Base-by-base conservation (phyloP, 805 yeast species). In the Spathaspora hagerdaliae region DNA sequence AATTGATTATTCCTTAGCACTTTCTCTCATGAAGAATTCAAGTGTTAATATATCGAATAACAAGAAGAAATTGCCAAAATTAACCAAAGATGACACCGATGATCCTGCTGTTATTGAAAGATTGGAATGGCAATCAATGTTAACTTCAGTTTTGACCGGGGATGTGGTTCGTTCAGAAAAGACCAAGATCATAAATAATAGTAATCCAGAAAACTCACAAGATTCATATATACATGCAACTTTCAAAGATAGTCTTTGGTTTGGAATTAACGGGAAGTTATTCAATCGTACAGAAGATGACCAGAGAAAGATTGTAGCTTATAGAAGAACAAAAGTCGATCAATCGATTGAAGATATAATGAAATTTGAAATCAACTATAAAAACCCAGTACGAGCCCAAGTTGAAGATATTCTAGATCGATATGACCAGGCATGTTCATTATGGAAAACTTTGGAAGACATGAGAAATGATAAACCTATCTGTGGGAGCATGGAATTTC, bases 61-160 rank as follows among this genome's bases (percentile, higher is more conserved):
- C 38, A 68, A 35, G 27, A 61, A 60, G 64, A 69, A 53, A 56
- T 61, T 57, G 41, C 64, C 55, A 39, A 74, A 51, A 61, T 61
- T 72, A 51, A 55, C 65, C 54, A 47, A 60, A 53, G 77, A 64
- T 65, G 65, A 47, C 26, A 60, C 65, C 15, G 74, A 69, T 40
- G 75, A 73, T 52, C 75, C 77, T 1, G 67, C 69, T 11, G 81
- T 84, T 7, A 56, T 82, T 9, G 97, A 90, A 59, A 75, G 98
- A 41, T 70, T 91, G 10, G 96, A 90, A 65, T 94, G 99, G 99
- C 98, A 94, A 64, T 79, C 92, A 0, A 89, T 94, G 96, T 73
- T 94, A 41, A 78, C 87, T 9, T 78, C 90, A 2, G 98, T 94
- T 3, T 76, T 94, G 32, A 92, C 95, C 2, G 98, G 99, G 54